A percentile compares a stretch with the other conserved stretches of the same genome.
Evolutionary conservation across 768 basidiomycete genomes (phyloP).

Genomic region (Pilatotrama ljubarskyi): DNA sequence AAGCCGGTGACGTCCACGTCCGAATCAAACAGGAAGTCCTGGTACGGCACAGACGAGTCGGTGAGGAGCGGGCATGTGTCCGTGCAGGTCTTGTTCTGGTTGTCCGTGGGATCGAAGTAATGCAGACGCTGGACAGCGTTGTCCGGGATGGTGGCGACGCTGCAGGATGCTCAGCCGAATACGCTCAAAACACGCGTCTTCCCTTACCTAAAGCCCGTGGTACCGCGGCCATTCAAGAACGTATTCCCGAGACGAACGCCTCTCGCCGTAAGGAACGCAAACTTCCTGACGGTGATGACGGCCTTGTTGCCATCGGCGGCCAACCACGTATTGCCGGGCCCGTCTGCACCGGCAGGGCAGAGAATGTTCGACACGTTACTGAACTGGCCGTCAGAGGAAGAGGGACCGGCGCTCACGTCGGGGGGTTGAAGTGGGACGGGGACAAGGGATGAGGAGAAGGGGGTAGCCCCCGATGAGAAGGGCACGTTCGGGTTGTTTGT

Average conservation of each 20-base stretch:
- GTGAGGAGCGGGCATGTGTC: conserved; percentile 77
- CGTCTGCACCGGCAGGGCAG: conserved; percentile 83
- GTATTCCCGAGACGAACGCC: conserved; percentile 94
- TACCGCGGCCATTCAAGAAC: conserved; percentile 76
- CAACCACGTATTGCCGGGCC: conserved; percentile 84
- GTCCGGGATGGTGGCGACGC: conserved; percentile 87
- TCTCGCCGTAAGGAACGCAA: conserved; percentile 67
- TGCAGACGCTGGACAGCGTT: conserved; percentile 76
- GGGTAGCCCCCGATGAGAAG: conserved; percentile 76
- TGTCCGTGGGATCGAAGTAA: conserved; percentile 75
- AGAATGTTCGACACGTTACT: conserved; percentile 68
- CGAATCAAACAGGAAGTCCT: conserved; percentile 86
- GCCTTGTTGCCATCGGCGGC: conserved; percentile 69
- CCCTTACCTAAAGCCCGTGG: conserved; percentile 82
- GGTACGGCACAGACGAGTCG: conserved; percentile 76
- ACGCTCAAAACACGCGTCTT: background rate
- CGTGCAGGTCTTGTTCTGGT: conserved; percentile 76
- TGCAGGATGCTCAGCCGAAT: conserved; percentile 33
- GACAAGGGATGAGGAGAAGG: conserved; percentile 88
- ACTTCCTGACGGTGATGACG: conserved; percentile 76
- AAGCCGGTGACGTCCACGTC: conserved; percentile 79
- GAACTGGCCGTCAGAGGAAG: conserved; percentile 60
- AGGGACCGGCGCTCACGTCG: conserved; percentile 59
- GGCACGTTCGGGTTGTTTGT: conserved; percentile 87
- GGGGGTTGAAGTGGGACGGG: conserved; percentile 69